A percentile compares a stretch with the other conserved stretches of the same genome.
phyloP scores from a whole-genome alignment of 192 early-diverging fungal genomes.

The Physocladia obscura region DNA sequence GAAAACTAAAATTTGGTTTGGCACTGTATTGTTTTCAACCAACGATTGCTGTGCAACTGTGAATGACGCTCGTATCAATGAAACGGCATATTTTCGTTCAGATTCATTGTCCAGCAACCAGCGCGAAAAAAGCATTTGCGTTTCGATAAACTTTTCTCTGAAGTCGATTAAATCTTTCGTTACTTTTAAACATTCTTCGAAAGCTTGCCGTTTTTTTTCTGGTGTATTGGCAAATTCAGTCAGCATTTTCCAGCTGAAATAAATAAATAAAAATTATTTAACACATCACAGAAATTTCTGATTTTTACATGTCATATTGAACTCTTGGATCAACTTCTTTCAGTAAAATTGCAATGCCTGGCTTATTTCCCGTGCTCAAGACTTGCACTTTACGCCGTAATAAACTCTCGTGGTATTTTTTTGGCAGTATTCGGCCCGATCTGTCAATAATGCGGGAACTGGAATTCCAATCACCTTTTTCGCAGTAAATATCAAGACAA shows the following conservation, averaged over 20 bases:
- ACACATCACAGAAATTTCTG: neutral
- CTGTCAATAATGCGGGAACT: slow-evolving; percentile 1
- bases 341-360: neutral
- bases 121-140: neutral
- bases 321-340: slow-evolving; percentile 3
- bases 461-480: slow-evolving; percentile 12
- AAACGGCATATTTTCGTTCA: neutral
- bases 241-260: slow-evolving; percentile 21
- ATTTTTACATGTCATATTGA: slow-evolving; percentile 26
- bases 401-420: neutral
- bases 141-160: neutral
- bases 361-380: slow-evolving; percentile 4
- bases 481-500: slow-evolving; percentile 3
- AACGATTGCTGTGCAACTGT: neutral
- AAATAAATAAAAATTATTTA: neutral
- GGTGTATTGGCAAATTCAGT: neutral
- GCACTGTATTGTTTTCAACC: too few species aligned
- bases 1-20: neutral
- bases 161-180: neutral
- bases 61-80: neutral
- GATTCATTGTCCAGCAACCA: neutral
- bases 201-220: slow-evolving; percentile 1
- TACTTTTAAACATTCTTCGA: neutral
- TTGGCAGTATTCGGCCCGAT: slow-evolving; percentile 17
- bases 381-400: slow-evolving; percentile 15